Conservation (phyloP, 2,329 filamentous ascomycete species). For the Tolypocladium cylindrosporum region DNA sequence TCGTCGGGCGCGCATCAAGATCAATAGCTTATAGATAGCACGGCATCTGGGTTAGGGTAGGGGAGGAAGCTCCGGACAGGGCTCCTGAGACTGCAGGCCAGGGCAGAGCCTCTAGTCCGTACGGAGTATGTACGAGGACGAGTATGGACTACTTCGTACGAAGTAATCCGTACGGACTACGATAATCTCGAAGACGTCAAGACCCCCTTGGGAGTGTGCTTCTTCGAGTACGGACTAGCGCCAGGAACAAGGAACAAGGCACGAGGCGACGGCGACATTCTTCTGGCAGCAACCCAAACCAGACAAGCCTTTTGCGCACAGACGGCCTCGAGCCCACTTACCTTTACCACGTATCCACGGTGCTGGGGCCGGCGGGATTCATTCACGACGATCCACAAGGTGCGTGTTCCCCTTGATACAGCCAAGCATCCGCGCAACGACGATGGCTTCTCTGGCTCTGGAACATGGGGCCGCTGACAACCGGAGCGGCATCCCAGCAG, state of each 20-base stretch:
- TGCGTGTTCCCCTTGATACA: background rate
- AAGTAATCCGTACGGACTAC: too few relatives aligned
- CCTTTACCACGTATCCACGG: background rate
- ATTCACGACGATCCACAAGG: background rate
- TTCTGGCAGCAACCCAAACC: background rate
- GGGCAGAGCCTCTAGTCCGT: too few relatives aligned
- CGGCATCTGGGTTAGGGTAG: background rate
- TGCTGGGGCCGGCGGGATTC: background rate
- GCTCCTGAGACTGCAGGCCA: background rate
- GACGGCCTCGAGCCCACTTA: background rate
- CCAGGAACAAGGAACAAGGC: background rate
- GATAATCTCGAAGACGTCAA: background rate
- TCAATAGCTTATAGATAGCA: background rate
- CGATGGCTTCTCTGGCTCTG: background rate
- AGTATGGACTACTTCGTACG: too few relatives aligned
- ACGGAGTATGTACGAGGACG: too few relatives aligned
- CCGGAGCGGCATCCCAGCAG: too few relatives aligned
- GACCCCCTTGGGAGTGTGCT: background rate
- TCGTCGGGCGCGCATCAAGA: background rate
- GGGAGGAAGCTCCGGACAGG: background rate
- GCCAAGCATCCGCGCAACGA: background rate
- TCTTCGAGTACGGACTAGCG: background rate
- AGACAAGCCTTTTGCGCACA: background rate
- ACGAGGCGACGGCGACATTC: background rate
- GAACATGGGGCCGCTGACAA: background rate